Evolutionary conservation across 2,329 filamentous ascomycete genomes (phyloP).

Genomic region (Canariomyces notabilis): DNA sequence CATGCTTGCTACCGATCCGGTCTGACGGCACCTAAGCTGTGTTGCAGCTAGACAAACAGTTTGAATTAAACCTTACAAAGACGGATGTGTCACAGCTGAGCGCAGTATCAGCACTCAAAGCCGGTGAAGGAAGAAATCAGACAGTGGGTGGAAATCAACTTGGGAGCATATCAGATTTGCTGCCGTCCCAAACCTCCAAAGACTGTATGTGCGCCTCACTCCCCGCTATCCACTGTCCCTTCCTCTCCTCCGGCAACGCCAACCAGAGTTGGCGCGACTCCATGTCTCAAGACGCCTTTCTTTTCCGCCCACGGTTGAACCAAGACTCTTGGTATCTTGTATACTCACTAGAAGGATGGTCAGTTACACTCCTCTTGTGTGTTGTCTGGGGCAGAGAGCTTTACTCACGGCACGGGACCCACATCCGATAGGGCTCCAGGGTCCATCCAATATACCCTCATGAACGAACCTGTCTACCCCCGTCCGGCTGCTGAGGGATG

Average conservation of each 20-base stretch:
- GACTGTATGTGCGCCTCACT: no score
- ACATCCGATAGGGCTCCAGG: conserved; percentile 12
- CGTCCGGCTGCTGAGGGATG: conserved; percentile 7
- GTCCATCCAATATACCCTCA: neutral
- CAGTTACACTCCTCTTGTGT: neutral
- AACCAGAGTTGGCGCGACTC: no score
- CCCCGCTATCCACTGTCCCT: no score
- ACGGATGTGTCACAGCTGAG: neutral
- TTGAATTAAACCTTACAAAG: neutral
- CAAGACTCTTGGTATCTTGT: neutral
- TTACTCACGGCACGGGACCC: neutral
- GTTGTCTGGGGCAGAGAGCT: neutral
- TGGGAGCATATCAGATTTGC: no score
- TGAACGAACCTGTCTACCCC: conserved; percentile 10
- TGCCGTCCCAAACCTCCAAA: no score
- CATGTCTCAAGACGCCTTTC: no score
- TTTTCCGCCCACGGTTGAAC: no score
- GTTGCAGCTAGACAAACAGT: neutral
- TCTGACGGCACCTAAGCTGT: neutral
- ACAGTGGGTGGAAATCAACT: no score
- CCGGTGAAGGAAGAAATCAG: no score
- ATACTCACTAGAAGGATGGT: neutral
- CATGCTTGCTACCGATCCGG: conserved; percentile 8
- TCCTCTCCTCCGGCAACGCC: no score
- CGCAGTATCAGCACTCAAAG: no score